Conservation (phyloP, 2,329 filamentous ascomycete genomes). For the Hypomyces perniciosus region DNA sequence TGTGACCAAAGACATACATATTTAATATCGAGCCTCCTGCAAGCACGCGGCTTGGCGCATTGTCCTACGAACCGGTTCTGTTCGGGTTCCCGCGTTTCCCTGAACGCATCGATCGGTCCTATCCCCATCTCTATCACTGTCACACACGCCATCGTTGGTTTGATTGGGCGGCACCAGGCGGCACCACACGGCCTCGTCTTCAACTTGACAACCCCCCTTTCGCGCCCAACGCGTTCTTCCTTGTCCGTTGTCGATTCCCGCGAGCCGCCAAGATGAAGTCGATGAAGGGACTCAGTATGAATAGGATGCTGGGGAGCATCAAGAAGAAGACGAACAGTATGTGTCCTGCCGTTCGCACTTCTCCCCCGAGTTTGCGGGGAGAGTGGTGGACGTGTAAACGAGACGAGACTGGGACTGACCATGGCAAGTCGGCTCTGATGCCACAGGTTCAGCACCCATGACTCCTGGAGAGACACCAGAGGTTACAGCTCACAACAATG, state of each 20-base stretch:
- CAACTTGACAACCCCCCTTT: background rate
- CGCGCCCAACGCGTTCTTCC: background rate
- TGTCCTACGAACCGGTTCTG: no score
- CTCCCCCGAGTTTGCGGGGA: background rate
- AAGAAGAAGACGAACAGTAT: conserved; percentile 39
- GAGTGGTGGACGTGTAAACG: background rate
- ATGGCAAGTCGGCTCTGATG: conserved; percentile 2
- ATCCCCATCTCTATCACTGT: background rate
- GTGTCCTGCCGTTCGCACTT: background rate
- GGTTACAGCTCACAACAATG: conserved; percentile 56
- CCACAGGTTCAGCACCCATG: conserved; percentile 17
- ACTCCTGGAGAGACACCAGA: conserved; percentile 57
- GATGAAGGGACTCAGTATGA: conserved; percentile 50
- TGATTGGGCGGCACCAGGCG: background rate
- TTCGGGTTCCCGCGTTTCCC: background rate
- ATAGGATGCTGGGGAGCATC: conserved; percentile 51
- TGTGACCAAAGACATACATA: no score
- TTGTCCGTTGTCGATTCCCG: background rate
- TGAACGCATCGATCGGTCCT: background rate
- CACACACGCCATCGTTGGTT: background rate
- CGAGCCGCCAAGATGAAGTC: conserved; percentile 30
- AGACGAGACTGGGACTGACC: background rate
- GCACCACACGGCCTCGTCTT: background rate
- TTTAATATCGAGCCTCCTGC: background rate
- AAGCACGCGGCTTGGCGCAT: background rate